Evolutionary conservation across 257 asterid species (phyloP).

Genomic region (Solanum ossicruentum): DNA sequence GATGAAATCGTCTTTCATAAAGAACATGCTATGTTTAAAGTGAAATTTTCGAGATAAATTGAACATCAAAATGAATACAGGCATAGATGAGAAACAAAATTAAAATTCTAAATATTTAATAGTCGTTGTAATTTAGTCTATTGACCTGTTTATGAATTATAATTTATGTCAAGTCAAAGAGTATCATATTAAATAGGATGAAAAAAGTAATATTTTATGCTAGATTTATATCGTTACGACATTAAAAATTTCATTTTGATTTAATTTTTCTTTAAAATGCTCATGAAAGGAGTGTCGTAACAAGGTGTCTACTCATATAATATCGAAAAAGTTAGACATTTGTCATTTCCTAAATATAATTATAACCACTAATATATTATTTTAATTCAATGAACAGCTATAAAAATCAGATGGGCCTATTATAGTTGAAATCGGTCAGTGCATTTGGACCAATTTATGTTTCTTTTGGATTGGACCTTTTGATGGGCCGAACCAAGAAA

Average conservation of each 20-base stretch:
- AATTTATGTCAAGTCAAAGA: too few species aligned
- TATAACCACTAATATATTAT: too few species aligned
- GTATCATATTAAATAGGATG: too few species aligned
- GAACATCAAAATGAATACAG: too few species aligned
- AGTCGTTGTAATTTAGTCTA: neutral
- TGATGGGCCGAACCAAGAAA: neutral
- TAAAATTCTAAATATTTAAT: neutral
- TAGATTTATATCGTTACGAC: neutral
- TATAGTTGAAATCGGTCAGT: neutral
- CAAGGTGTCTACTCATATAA: too few species aligned
- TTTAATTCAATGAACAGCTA: too few species aligned
- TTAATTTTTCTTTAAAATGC: too few species aligned
- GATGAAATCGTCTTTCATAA: neutral
- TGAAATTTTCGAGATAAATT: neutral
- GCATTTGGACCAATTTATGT: neutral
- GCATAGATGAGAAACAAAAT: neutral
- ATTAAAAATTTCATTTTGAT: too few species aligned
- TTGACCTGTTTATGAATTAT: neutral
- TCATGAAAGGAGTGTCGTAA: too few species aligned
- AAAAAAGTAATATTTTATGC: neutral
- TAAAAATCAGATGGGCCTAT: neutral
- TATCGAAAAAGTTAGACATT: too few species aligned
- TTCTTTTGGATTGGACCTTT: neutral
- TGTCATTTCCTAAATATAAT: too few species aligned
- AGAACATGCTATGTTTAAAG: neutral